phyloP scores from a whole-genome alignment of 1,284 basidiomycete species.

The Heterobasidion parviporum region DNA sequence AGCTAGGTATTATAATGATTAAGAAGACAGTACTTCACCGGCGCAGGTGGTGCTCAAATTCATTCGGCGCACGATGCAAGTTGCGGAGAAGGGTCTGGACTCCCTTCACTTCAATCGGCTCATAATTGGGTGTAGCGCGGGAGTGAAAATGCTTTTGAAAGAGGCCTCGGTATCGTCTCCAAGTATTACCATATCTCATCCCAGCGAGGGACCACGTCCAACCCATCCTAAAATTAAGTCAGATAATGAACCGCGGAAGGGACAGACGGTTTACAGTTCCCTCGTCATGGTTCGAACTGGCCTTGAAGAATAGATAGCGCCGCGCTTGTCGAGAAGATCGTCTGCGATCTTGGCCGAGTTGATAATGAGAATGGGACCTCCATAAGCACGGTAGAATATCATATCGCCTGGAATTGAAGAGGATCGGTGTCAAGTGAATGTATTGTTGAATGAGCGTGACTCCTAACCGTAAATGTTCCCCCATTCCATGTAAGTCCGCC shows the following conservation, averaged over 20 bases:
- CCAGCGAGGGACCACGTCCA: constrained; percentile 41
- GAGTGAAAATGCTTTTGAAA: constrained; percentile 36
- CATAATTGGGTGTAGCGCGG: constrained; percentile 25
- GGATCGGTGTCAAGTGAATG: neutral
- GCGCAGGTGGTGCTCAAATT: constrained; percentile 14
- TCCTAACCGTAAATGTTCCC: neutral
- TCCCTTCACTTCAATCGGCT: constrained; percentile 15
- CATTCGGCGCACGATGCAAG: constrained; percentile 8
- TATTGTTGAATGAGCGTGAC: neutral
- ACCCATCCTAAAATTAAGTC: constrained; percentile 29
- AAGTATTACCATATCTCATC: constrained; percentile 30
- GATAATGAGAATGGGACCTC: neutral
- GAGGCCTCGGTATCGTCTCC: constrained; percentile 34
- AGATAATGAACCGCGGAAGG: no score
- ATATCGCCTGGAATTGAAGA: neutral
- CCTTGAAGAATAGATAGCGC: neutral
- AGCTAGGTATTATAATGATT: neutral
- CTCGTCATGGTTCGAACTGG: neutral
- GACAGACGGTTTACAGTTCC: neutral
- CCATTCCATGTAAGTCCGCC: neutral
- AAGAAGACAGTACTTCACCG: neutral
- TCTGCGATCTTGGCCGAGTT: neutral
- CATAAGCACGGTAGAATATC: neutral
- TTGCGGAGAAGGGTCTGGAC: constrained; percentile 1
- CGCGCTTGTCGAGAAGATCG: neutral